Conservation (phyloP, 1,284 basidiomycete genomes). For the Fistulinella cinereoalba region DNA sequence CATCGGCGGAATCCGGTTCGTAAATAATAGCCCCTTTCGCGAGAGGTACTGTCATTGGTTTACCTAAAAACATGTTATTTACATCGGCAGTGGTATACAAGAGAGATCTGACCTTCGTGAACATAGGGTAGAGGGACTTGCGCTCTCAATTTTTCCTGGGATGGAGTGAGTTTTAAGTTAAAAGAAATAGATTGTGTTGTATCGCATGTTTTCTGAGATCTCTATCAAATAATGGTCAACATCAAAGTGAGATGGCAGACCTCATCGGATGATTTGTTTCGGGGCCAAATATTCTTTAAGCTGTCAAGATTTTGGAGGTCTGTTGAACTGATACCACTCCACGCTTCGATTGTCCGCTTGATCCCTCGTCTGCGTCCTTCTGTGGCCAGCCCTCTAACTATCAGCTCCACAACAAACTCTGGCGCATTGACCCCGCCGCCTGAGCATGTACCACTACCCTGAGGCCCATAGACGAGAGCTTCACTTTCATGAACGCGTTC, state of each 20-base stretch:
- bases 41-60: constrained; percentile 9
- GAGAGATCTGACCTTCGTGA: constrained; percentile 61
- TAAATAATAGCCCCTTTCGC: constrained; percentile 53
- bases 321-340: constrained; percentile 45
- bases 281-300: constrained; percentile 47
- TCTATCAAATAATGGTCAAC: constrained; percentile 3
- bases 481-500: constrained; percentile 60
- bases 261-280: constrained; percentile 37
- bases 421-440: constrained; percentile 32
- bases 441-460: constrained; percentile 49
- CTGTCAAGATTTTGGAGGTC: constrained; percentile 47
- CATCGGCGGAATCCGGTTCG: constrained; percentile 85
- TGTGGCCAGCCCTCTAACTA: constrained; percentile 44
- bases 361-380: constrained; percentile 49
- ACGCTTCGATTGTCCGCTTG: constrained; percentile 65
- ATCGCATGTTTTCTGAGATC: constrained; percentile 42
- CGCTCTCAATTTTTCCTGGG: constrained; percentile 77
- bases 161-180: constrained; percentile 80
- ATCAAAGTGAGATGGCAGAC: constrained; percentile 33
- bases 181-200: constrained; percentile 73
- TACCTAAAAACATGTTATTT: constrained; percentile 25
- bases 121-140: constrained; percentile 84
- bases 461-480: constrained; percentile 54
- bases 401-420: constrained; percentile 58
- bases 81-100: background rate